A percentile compares a stretch with the other conserved stretches of the same genome.
Evolutionary conservation across 345 rosid species (phyloP).

Genomic region (Salix suchowensis): DNA sequence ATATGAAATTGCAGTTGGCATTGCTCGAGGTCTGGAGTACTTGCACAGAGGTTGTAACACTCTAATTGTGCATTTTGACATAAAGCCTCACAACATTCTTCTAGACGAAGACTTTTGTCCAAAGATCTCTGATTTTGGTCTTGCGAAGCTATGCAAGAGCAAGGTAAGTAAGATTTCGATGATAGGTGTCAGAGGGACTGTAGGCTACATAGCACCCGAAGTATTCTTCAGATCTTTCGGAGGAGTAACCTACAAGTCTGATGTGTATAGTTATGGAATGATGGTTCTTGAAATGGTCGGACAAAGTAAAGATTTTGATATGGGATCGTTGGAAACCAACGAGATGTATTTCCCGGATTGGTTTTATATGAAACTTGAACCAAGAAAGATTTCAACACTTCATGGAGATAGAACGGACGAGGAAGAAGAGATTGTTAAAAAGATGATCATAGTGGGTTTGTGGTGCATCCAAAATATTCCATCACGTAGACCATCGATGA

Average conservation of each 20-base stretch:
- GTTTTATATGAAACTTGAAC: conserved; percentile 1
- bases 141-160: conserved; percentile 8
- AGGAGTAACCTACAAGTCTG: conserved; percentile 10
- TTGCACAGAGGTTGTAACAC: conserved; percentile 11
- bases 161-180: not conserved
- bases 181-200: conserved; percentile 14
- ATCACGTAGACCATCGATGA: no score
- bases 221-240: conserved; percentile 5
- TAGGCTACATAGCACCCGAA: conserved; percentile 18
- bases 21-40: conserved; percentile 10
- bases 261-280: conserved; percentile 17
- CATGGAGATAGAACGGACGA: no score
- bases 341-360: conserved; percentile 8
- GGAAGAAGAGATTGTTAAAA: no score
- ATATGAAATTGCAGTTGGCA: not conserved
- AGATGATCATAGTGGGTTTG: no score
- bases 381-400: no score
- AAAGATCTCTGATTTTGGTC: conserved; percentile 9
- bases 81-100: conserved; percentile 4
- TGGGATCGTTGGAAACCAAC: not conserved
- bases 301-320: not conserved
- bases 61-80: conserved; percentile 7
- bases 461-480: no score
- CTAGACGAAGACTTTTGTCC: not conserved
- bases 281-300: conserved; percentile 8